Conservation (phyloP, 2,329 filamentous ascomycete species). For the Xylaria sp. region DNA sequence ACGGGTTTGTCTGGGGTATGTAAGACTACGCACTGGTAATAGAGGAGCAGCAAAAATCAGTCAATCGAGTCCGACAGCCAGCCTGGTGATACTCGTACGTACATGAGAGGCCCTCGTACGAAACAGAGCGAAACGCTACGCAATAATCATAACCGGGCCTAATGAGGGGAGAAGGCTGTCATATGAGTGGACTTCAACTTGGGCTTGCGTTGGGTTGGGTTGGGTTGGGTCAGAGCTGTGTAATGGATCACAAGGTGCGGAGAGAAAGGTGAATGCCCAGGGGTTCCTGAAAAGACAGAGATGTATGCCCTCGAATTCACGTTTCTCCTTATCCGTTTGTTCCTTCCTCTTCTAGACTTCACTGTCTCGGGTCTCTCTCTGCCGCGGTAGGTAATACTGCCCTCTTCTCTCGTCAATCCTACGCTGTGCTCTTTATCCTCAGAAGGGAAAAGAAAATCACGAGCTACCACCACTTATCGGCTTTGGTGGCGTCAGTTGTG, state of each 20-base stretch:
- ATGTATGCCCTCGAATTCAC: slow-evolving; percentile 10
- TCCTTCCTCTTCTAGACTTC: neutral
- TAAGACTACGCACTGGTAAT: slow-evolving; percentile 13
- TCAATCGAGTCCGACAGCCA: slow-evolving; percentile 21
- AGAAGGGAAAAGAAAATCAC: slow-evolving; percentile 21
- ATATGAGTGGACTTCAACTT: slow-evolving; percentile 17
- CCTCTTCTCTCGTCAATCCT: slow-evolving; percentile 3
- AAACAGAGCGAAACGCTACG: slow-evolving; percentile 28
- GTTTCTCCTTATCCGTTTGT: slow-evolving; percentile 21
- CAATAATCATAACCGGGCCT: slow-evolving; percentile 15
- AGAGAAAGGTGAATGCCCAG: slow-evolving; percentile 18
- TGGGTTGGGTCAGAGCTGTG: slow-evolving; percentile 26
- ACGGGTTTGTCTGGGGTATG: slow-evolving; percentile 23
- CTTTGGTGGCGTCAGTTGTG: slow-evolving; percentile 15
- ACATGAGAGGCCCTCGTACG: slow-evolving; percentile 30
- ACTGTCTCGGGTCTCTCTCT: neutral
- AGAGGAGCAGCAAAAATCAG: slow-evolving; percentile 4
- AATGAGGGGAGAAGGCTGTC: slow-evolving; percentile 14
- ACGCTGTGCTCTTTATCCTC: slow-evolving; percentile 3
- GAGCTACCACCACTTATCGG: slow-evolving; percentile 27
- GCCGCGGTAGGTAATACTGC: neutral
- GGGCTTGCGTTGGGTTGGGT: slow-evolving; percentile 6
- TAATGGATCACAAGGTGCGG: slow-evolving; percentile 26
- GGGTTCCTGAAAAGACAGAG: slow-evolving; percentile 18
- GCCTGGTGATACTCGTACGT: slow-evolving; percentile 29